Evolutionary conservation across 805 yeast genomes (phyloP).

Genomic region (Zygoascus biomembranicola): DNA sequence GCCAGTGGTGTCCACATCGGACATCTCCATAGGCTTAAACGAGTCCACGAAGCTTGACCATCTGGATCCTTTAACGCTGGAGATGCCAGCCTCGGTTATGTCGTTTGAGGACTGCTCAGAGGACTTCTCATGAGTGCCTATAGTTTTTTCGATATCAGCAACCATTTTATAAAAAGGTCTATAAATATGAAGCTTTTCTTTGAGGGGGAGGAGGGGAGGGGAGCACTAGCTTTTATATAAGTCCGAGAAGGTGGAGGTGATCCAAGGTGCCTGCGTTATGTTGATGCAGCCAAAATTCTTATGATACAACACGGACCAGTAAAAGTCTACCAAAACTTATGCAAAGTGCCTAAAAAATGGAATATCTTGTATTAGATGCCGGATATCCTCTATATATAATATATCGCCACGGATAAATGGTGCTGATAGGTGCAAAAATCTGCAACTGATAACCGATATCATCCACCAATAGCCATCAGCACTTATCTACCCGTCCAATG

Average conservation of each 20-base stretch:
- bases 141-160: background rate
- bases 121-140: background rate
- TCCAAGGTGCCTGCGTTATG: background rate
- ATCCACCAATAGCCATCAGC: background rate
- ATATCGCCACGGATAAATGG: no score
- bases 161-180: background rate
- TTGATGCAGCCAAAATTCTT: background rate
- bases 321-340: background rate
- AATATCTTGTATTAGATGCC: no score
- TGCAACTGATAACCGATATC: background rate
- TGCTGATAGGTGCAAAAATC: no score
- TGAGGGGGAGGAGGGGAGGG: background rate
- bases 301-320: background rate
- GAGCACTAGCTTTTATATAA: background rate
- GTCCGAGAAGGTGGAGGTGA: background rate
- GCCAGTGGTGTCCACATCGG: slow-evolving; percentile 22
- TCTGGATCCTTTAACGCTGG: background rate
- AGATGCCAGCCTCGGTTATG: background rate
- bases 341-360: no score
- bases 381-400: background rate
- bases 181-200: background rate
- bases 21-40: slow-evolving; percentile 35
- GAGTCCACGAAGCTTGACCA: slow-evolving; percentile 35
- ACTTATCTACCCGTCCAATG: background rate
- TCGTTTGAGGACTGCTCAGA: background rate